These are phyloP conservation scores for Bipolaris cookei DNA, from an alignment of 2,329 filamentous ascomycete genomes.

Conservation along the genomic window DNA sequence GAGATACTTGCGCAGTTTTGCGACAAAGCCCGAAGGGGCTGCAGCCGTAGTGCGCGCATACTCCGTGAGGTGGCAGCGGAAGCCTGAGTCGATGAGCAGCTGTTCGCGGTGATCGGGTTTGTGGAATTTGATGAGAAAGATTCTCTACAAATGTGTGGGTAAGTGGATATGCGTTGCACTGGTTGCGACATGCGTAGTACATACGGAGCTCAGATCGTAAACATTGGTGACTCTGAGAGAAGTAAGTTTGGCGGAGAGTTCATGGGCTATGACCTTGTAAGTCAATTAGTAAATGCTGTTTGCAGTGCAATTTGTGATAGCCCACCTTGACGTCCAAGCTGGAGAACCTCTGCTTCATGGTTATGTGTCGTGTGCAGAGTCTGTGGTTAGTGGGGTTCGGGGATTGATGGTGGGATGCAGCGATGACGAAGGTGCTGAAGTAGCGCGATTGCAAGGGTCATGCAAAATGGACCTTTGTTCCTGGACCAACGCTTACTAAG, in stretches of 20 bases:
- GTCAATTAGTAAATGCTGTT: constrained; percentile 9
- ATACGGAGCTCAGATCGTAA: constrained; percentile 87
- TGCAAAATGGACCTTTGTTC: constrained; percentile 17
- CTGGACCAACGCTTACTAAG: constrained; percentile 23
- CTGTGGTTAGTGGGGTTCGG: constrained; percentile 32
- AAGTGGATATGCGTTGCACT: constrained; percentile 14
- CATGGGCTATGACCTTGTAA: constrained; percentile 84
- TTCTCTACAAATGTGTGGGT: constrained; percentile 62
- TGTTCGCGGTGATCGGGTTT: constrained; percentile 90
- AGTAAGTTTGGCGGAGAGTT: constrained; percentile 79
- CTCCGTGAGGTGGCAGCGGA: constrained; percentile 91
- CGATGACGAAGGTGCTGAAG: constrained; percentile 38
- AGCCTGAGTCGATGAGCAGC: constrained; percentile 90
- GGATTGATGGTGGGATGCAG: constrained; percentile 25
- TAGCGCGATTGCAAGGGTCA: constrained; percentile 36
- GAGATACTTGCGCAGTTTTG: constrained; percentile 82
- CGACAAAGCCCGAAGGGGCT: constrained; percentile 83
- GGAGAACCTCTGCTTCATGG: constrained; percentile 80
- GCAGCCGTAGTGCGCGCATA: constrained; percentile 87
- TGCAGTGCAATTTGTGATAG: neutral
- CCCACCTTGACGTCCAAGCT: constrained; percentile 76
- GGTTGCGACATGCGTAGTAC: constrained; percentile 14
- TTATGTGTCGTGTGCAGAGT: constrained; percentile 40
- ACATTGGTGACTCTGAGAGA: constrained; percentile 87
- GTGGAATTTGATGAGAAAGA: constrained; percentile 93